Evolutionary conservation across 495 filamentous ascomycete species (phyloP).

Genomic region (Podospora pseudocomata): DNA sequence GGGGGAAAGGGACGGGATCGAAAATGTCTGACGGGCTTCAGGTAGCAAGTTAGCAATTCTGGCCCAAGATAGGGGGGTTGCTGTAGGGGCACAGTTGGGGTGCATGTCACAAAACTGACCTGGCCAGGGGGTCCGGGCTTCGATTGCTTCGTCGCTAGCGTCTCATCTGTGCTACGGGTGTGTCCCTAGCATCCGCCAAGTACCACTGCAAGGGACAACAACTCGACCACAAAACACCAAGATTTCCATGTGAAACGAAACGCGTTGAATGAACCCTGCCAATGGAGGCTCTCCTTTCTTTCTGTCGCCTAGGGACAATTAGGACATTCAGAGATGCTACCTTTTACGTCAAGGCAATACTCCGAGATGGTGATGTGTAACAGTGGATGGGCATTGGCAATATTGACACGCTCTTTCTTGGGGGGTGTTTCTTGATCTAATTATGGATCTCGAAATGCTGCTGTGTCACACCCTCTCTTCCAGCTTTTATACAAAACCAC

Average conservation of each 20-base stretch:
- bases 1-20: background rate
- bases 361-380: background rate
- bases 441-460: background rate
- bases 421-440: background rate
- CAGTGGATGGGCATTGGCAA: background rate
- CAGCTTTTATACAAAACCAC: background rate
- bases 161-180: constrained; percentile 15
- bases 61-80: constrained; percentile 35
- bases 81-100: constrained; percentile 27
- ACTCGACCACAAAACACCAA: constrained; percentile 21
- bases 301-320: background rate
- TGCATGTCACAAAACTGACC: constrained; percentile 16
- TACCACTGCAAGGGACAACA: constrained; percentile 27
- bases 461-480: background rate
- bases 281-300: background rate
- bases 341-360: background rate
- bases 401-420: background rate
- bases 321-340: background rate
- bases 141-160: constrained; percentile 1
- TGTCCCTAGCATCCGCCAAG: constrained; percentile 19
- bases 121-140: constrained; percentile 11
- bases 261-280: constrained; percentile 2
- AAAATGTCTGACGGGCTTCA: constrained; percentile 27
- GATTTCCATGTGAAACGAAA: constrained; percentile 20
- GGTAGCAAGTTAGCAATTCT: constrained; percentile 25